Conservation (phyloP, 169 alveolate genomes). For the Plasmodium malariae region DNA sequence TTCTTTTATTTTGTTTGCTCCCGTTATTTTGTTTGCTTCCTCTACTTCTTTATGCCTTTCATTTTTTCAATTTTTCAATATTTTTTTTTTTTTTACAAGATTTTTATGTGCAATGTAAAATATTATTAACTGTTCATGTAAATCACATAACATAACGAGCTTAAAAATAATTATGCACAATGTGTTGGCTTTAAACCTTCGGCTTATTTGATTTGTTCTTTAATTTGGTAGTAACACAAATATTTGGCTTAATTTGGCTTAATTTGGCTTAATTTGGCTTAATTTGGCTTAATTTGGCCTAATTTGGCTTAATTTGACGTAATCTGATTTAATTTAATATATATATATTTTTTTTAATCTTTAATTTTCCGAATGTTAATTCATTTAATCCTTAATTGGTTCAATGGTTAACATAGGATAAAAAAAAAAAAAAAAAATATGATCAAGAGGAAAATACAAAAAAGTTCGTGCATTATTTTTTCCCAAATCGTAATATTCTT, state of each 20-base stretch:
- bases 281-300: neutral
- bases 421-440: slow-evolving; percentile 18
- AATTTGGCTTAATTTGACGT: neutral
- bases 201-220: slow-evolving; percentile 4
- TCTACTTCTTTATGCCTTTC: too few species aligned
- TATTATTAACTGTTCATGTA: slow-evolving; percentile 8
- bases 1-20: too few species aligned
- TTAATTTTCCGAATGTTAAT: neutral
- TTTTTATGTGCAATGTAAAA: neutral
- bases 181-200: neutral
- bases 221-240: neutral
- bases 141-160: neutral
- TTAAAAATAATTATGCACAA: neutral
- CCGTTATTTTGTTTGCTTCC: too few species aligned
- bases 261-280: neutral
- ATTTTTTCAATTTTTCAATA: too few species aligned
- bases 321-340: too few species aligned
- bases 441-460: slow-evolving; percentile 10
- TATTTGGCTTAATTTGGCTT: neutral
- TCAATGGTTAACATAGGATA: too few species aligned
- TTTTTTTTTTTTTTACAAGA: neutral
- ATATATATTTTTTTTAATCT: too few species aligned
- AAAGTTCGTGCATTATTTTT: slow-evolving; percentile 20
- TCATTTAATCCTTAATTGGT: neutral
- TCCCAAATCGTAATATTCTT: slow-evolving; percentile 1